Conservation (phyloP, 2,329 filamentous ascomycete genomes). For the Metarhizium humberi region DNA sequence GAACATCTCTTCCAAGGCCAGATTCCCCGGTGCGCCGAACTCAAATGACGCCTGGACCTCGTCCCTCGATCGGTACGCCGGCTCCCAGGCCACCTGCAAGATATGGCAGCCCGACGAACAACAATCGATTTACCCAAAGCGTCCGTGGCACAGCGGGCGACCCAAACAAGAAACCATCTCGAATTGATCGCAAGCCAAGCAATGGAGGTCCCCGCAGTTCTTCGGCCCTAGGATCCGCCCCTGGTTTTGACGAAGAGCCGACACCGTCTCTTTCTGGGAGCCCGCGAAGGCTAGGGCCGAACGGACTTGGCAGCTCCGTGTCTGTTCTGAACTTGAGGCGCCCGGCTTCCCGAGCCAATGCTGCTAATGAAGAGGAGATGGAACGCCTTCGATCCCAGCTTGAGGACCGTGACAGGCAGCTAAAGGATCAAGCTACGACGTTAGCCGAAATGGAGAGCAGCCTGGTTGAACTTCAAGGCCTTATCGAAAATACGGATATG, state of each 20-base stretch:
- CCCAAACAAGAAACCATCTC: slow-evolving; percentile 45
- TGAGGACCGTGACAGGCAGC: slow-evolving; percentile 73
- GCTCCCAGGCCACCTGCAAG: slow-evolving; percentile 19
- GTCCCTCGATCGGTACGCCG: slow-evolving; percentile 45
- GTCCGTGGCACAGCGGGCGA: slow-evolving; percentile 53
- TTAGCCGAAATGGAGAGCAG: slow-evolving; percentile 85
- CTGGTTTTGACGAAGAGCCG: slow-evolving; percentile 47
- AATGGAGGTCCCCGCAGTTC: slow-evolving; percentile 44
- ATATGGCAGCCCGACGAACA: slow-evolving; percentile 33
- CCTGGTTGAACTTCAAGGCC: slow-evolving; percentile 62
- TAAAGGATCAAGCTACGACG: slow-evolving; percentile 78
- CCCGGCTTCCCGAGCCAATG: slow-evolving; percentile 43
- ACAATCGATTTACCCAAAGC: slow-evolving; percentile 51
- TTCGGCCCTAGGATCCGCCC: slow-evolving; percentile 46
- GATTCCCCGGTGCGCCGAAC: slow-evolving; percentile 73
- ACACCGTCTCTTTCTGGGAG: slow-evolving; percentile 34
- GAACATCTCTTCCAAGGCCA: slow-evolving; percentile 74
- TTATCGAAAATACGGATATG: slow-evolving; percentile 53
- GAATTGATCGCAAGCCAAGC: slow-evolving; percentile 39
- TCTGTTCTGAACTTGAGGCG: slow-evolving; percentile 47
- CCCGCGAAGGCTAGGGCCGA: slow-evolving; percentile 41
- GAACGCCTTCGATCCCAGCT: slow-evolving; percentile 64
- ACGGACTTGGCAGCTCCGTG: slow-evolving; percentile 43
- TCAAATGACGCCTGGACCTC: slow-evolving; percentile 50
- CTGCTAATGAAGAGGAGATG: slow-evolving; percentile 59